Conservation (phyloP, 2,329 filamentous ascomycete species). For the Fonsecaea multimorphosa region DNA sequence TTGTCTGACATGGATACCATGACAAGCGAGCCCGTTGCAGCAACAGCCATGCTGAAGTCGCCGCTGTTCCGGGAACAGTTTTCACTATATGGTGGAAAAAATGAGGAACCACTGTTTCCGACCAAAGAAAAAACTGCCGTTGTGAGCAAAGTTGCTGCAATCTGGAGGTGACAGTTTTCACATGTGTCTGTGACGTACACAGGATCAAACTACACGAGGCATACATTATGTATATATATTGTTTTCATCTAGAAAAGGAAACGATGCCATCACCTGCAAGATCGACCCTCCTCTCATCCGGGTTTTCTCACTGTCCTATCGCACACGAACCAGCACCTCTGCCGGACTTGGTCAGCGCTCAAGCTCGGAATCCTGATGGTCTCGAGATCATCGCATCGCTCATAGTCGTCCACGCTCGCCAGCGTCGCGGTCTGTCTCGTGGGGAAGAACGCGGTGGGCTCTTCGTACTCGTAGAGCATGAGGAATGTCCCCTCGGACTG, state of each 20-base stretch:
- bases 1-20: no score
- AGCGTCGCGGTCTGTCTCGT: conserved; percentile 27
- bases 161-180: no score
- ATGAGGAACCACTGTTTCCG: no score
- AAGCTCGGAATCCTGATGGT: conserved; percentile 22
- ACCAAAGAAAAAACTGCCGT: no score
- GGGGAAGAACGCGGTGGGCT: conserved; percentile 32
- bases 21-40: no score
- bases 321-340: conserved; percentile 21
- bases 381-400: conserved; percentile 27
- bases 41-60: no score
- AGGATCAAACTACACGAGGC: no score
- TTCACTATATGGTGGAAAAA: no score
- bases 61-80: no score
- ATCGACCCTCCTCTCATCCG: background rate
- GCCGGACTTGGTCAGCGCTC: conserved; percentile 11
- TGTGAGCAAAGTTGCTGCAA: no score
- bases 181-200: no score
- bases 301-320: conserved; percentile 1
- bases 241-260: no score
- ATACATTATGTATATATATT: background rate
- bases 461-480: conserved; percentile 35
- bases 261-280: background rate
- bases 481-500: conserved; percentile 25
- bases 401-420: conserved; percentile 23